A percentile compares a stretch with the other conserved stretches of the same genome.
Conservation (phyloP, 129 eudicot species). For the Solidago caesia region DNA sequence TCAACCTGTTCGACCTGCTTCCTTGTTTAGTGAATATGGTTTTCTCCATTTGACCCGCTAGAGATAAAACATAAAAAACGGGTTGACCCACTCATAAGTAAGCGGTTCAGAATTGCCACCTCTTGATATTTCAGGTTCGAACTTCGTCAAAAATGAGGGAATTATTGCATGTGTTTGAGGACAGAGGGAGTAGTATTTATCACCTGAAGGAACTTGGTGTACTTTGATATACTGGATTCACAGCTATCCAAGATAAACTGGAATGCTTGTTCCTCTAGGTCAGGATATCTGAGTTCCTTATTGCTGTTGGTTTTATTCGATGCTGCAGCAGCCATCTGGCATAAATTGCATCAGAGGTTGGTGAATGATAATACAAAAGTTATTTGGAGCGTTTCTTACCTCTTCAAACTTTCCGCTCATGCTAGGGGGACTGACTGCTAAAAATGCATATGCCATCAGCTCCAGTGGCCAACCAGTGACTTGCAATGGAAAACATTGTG, state of each 20-base stretch:
- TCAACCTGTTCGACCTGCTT: not conserved
- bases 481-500: conserved; percentile 81
- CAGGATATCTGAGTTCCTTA: conserved; percentile 65
- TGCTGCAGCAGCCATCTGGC: conserved; percentile 93
- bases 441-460: conserved; percentile 86
- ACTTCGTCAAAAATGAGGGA: not conserved
- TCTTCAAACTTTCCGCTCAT: conserved; percentile 69
- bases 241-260: conserved; percentile 80
- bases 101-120: not conserved
- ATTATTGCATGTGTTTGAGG: not conserved
- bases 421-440: conserved; percentile 85
- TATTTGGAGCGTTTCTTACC: conserved; percentile 34
- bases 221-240: conserved; percentile 86
- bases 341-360: conserved; percentile 8
- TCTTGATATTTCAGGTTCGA: not conserved
- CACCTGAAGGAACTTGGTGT: conserved; percentile 88
- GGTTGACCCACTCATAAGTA: not conserved
- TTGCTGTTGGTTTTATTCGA: conserved; percentile 54
- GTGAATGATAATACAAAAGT: not conserved
- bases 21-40: not conserved
- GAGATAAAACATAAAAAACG: not conserved
- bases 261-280: conserved; percentile 80
- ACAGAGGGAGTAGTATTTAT: conserved; percentile 16
- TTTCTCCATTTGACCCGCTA: not conserved
- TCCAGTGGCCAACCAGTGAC: conserved; percentile 93